Conservation (phyloP, 306 rosid species). For the Trichosanthes cucumerina region DNA sequence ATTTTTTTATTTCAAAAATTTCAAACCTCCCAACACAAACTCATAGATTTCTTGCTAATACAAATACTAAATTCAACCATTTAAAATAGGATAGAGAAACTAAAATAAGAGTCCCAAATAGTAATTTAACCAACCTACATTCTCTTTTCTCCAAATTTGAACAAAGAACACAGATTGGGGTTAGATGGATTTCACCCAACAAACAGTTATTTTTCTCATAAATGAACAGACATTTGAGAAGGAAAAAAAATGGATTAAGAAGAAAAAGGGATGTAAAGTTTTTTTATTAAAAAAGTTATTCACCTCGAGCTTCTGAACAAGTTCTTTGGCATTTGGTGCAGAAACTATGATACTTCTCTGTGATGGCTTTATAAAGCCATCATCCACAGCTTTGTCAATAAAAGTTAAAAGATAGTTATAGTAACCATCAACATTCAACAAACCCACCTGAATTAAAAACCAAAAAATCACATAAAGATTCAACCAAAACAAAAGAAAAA, state of each 20-base stretch:
- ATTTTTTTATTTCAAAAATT: too few species aligned
- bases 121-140: not conserved
- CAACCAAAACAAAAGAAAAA: too few species aligned
- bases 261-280: too few species aligned
- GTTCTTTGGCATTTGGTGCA: conserved; percentile 44
- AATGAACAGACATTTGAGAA: not conserved
- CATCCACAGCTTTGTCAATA: conserved; percentile 53
- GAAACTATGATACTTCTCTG: conserved; percentile 46
- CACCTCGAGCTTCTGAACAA: conserved; percentile 53
- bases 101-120: not conserved
- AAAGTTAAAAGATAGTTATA: conserved; percentile 40
- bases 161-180: not conserved
- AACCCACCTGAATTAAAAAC: conserved; percentile 40
- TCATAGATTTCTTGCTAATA: not conserved
- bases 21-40: too few species aligned
- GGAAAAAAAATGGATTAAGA: not conserved
- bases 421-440: conserved; percentile 51
- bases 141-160: not conserved
- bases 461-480: too few species aligned
- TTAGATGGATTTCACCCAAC: not conserved
- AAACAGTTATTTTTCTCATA: not conserved
- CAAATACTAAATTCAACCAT: too few species aligned
- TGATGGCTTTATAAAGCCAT: conserved; percentile 51
- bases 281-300: too few species aligned
- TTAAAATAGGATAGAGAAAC: too few species aligned